These are phyloP conservation scores for Martensiomyces pterosporus DNA, from an alignment of 192 early-diverging fungal species.

Conservation along the genomic window DNA sequence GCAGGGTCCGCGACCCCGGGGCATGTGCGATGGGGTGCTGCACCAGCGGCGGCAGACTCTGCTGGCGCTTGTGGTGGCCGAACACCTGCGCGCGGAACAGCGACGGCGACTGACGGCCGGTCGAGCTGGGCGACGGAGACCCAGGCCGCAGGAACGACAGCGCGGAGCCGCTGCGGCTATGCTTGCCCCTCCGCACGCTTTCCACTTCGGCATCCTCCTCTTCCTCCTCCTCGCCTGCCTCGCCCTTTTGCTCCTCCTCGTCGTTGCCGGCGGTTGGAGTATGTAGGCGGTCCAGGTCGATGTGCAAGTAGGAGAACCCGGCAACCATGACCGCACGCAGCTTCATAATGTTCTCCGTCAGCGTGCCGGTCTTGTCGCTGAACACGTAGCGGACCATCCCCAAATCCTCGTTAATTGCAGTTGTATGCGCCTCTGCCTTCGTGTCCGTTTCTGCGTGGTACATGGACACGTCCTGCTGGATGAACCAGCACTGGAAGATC, in stretches of 20 bases:
- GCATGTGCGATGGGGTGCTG: neutral
- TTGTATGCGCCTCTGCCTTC: constrained; percentile 72
- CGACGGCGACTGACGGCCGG: constrained; percentile 17
- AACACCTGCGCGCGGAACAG: constrained; percentile 12
- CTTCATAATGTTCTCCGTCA: constrained; percentile 85
- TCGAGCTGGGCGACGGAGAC: constrained; percentile 1
- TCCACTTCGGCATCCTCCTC: too few relatives aligned
- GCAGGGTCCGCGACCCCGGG: constrained; percentile 14
- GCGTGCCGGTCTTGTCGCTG: constrained; percentile 86
- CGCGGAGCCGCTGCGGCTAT: constrained; percentile 11
- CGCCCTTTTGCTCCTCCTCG: neutral
- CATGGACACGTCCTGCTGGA: constrained; percentile 75
- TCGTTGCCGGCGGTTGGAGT: neutral
- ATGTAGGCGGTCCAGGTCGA: constrained; percentile 55
- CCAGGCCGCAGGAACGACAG: constrained; percentile 18
- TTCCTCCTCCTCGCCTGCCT: neutral
- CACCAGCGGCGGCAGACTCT: constrained; percentile 32
- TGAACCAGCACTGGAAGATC: constrained; percentile 65
- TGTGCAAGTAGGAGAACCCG: constrained; percentile 58
- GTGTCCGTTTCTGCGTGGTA: constrained; percentile 68
- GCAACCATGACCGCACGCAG: constrained; percentile 65
- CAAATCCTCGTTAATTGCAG: constrained; percentile 82
- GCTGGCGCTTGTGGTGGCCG: constrained; percentile 32
- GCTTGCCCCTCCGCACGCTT: too few relatives aligned
- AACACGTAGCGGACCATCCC: constrained; percentile 86